Percentiles rank a stretch among this genome's conserved stretches.
Conservation (phyloP, 192 early-diverging fungal genomes). For the Coemansia sp. region DNA sequence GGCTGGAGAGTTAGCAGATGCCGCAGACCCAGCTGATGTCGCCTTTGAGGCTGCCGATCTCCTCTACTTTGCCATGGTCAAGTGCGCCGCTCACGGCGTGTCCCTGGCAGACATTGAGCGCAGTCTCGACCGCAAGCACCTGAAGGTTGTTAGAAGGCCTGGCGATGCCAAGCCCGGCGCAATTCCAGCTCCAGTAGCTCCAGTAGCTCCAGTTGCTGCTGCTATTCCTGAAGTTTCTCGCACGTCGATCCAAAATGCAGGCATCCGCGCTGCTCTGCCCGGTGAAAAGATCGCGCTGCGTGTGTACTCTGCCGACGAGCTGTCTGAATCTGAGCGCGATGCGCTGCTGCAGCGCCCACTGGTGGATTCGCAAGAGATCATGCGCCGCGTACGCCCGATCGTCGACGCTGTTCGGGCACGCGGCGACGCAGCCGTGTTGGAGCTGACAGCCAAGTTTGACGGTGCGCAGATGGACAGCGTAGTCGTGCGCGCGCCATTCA, state of each 20-base stretch:
- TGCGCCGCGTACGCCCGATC: conserved; percentile 86
- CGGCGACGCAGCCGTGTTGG: conserved; percentile 84
- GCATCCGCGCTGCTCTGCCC: conserved; percentile 22
- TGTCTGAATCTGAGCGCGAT: conserved; percentile 54
- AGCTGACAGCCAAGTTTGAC: conserved; percentile 90
- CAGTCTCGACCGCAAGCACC: conserved; percentile 78
- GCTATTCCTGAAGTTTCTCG: conserved; percentile 10
- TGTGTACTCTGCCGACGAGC: conserved; percentile 56
- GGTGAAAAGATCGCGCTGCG: conserved; percentile 75
- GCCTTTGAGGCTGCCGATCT: conserved; percentile 96
- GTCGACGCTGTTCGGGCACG: conserved; percentile 75
- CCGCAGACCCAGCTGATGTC: conserved; percentile 71
- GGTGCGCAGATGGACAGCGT: conserved; percentile 67
- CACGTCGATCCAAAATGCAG: conserved; percentile 43
- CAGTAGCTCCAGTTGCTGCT: conserved; percentile 5
- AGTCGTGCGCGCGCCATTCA: conserved; percentile 86
- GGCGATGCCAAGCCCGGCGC: conserved; percentile 87
- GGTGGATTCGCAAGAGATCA: conserved; percentile 87
- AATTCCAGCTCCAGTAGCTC: background rate
- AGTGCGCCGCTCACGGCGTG: conserved; percentile 81
- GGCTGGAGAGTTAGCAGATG: conserved; percentile 88
- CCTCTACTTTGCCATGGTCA: conserved; percentile 92
- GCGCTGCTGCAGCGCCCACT: conserved; percentile 87
- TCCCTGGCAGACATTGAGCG: conserved; percentile 81
- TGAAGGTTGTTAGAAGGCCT: conserved; percentile 81